Evolutionary conservation across 176 grass and related monocot species (phyloP).

Genomic region (Poa pratensis): DNA sequence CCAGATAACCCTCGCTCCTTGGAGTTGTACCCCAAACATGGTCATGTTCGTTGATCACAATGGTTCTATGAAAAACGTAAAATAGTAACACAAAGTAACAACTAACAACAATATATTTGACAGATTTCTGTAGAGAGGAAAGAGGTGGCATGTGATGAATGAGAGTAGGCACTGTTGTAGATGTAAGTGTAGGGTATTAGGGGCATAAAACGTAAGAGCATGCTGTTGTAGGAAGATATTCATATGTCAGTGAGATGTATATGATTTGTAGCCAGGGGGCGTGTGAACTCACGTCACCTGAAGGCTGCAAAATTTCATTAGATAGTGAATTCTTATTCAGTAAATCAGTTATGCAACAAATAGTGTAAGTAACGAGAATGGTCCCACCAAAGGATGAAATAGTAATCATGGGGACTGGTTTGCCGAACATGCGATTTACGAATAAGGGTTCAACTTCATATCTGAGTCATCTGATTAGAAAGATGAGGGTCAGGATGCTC

Average conservation of each 20-base stretch:
- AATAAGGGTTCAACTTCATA: background rate
- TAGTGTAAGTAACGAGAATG: background rate
- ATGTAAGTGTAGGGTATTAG: background rate
- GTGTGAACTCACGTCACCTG: background rate
- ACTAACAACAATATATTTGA: background rate
- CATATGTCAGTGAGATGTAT: background rate
- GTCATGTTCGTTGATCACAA: background rate
- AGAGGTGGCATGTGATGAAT: background rate
- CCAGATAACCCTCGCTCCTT: background rate
- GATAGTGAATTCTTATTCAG: background rate
- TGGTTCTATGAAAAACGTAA: background rate
- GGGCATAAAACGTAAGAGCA: background rate
- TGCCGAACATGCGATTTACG: background rate
- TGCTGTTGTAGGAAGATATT: slow-evolving; percentile 8
- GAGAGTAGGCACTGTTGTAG: background rate
- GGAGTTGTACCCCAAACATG: background rate
- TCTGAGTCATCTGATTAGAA: background rate
- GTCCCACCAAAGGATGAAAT: background rate
- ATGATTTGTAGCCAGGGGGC: background rate
- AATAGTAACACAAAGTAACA: background rate
- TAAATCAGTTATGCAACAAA: background rate
- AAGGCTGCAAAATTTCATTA: background rate
- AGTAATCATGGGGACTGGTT: background rate
- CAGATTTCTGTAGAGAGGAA: background rate
- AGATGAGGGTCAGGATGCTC: background rate